Evolutionary conservation across 495 filamentous ascomycete genomes (phyloP).

Genomic region (Rhizodiscina lignyota): DNA sequence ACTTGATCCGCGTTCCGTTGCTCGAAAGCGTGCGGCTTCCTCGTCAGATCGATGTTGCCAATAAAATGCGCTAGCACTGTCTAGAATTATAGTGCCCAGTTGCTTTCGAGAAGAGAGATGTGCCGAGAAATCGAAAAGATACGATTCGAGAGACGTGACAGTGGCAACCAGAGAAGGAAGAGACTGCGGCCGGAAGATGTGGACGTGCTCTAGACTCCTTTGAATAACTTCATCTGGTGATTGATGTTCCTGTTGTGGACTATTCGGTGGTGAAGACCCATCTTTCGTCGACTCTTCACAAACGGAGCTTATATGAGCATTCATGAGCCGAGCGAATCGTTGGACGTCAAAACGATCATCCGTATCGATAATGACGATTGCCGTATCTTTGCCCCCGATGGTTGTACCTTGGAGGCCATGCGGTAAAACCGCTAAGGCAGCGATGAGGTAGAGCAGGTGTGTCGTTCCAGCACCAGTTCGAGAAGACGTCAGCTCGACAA

Average conservation of each 20-base stretch:
- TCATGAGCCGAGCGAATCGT: constrained; percentile 31
- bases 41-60: constrained; percentile 36
- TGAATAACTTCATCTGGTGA: background rate
- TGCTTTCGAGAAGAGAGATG: constrained; percentile 31
- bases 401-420: constrained; percentile 13
- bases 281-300: background rate
- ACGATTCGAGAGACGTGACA: constrained; percentile 27
- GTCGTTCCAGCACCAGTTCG: constrained; percentile 40
- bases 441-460: constrained; percentile 51
- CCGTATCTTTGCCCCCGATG: constrained; percentile 32
- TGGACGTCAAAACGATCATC: constrained; percentile 48
- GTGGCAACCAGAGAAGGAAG: constrained; percentile 35
- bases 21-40: constrained; percentile 23
- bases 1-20: too few species aligned
- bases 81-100: constrained; percentile 34
- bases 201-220: constrained; percentile 18
- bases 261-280: background rate
- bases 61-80: constrained; percentile 38
- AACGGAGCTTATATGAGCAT: constrained; percentile 3
- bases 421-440: constrained; percentile 42
- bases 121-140: constrained; percentile 30
- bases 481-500: constrained; percentile 40
- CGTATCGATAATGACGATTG: constrained; percentile 55
- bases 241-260: background rate
- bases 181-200: constrained; percentile 39